Base-by-base conservation (phyloP, 331 rosid species). In the Malus hybrid region DNA sequence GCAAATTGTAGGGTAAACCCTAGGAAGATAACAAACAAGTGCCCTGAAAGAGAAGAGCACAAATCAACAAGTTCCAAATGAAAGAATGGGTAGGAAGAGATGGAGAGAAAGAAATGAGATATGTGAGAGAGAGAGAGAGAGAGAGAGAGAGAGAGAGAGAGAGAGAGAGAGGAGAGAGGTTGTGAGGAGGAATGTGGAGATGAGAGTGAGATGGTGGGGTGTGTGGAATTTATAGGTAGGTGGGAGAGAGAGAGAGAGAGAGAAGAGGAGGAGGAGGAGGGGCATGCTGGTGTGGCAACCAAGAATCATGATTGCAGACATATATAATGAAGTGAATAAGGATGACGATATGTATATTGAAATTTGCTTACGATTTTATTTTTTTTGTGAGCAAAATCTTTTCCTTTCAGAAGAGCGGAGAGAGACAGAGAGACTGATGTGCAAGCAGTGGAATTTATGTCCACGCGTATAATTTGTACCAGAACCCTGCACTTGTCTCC, bases 221-320 rank as follows among this genome's bases (percentile, higher is more conserved):
- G 75, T 80, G 70, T 79, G 83, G 76, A 65, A 86, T 90, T 93
- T 93, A 91, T 91, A 93, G 91, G 90, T 86, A 92, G 74, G 76
- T 70, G 81, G 72, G 68, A 73, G 28, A 10, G 22, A 1, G 19
- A 13, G 31, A 31, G 31, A 9, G 46, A 6, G 67, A 62, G 19
- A 54, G 2, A 20, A 12, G 76, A 62, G 6, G 82, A 66, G 80
- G 42, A 81, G 56, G 84, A 36, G 69, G 69, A 39, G 78, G 90
- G 88, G 97, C 96, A 92, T 90, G 96, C 93, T 91, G 93, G 90
- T 89, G 88, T 89, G 88, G 95, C 96, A 92, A 89, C 97, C 97
- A 87, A 92, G 93, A 84, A 84, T 90, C 88, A 95, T 95, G 78
- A 95, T 95, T 90, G 91, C 85, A 87, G 86, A 88, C 97, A 39